These are phyloP conservation scores for Dioscorea cayenensis DNA, from an alignment of 116 monocot species.

Conservation along the genomic window DNA sequence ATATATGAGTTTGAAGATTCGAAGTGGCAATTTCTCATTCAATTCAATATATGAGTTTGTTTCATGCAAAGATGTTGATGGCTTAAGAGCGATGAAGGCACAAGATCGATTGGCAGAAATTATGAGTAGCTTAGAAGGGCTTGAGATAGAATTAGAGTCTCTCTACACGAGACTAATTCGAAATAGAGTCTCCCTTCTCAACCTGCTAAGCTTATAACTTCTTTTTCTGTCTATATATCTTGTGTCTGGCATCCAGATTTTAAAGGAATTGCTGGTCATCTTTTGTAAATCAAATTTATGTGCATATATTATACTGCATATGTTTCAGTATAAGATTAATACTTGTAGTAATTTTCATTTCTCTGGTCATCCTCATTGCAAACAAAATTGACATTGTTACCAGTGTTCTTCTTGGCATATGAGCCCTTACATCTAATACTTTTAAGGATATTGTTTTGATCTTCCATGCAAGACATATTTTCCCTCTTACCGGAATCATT, in stretches of 20 bases:
- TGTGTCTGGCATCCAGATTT: slow-evolving; percentile 4
- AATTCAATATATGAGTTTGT: neutral
- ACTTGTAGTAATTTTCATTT: too few species aligned
- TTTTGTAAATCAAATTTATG: neutral
- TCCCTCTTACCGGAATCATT: too few species aligned
- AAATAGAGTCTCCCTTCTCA: slow-evolving; percentile 3
- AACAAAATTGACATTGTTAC: too few species aligned
- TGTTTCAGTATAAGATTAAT: too few species aligned
- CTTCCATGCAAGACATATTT: too few species aligned
- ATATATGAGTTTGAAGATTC: neutral
- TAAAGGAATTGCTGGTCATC: slow-evolving; percentile 1
- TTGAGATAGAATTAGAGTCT: too few species aligned
- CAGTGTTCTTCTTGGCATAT: too few species aligned
- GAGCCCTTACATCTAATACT: too few species aligned
- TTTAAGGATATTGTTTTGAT: too few species aligned
- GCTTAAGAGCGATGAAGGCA: neutral
- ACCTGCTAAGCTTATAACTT: neutral
- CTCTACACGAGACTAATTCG: neutral
- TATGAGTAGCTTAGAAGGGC: neutral
- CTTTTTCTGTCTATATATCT: too few species aligned
- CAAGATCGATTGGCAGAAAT: neutral
- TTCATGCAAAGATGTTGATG: too few species aligned
- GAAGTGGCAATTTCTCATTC: neutral
- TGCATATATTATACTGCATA: neutral
- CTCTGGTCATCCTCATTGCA: too few species aligned